Percentiles rank a stretch among this genome's conserved stretches.
Conservation (phyloP, 352 stramenopile genomes). For the Phytophthora tentaculata region DNA sequence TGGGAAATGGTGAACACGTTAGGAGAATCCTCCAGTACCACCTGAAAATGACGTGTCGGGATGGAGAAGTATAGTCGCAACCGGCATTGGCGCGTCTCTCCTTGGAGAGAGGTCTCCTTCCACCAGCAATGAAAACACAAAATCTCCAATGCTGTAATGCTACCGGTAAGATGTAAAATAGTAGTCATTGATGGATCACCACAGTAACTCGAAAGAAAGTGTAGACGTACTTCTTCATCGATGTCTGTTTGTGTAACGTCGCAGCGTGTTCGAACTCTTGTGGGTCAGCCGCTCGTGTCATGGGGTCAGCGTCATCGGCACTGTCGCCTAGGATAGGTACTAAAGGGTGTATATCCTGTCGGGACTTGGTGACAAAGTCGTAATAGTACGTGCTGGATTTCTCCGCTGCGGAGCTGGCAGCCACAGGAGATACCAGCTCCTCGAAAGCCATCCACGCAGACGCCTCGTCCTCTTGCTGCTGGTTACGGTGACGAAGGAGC, state of each 20-base stretch:
- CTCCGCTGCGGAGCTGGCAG: slow-evolving; percentile 1
- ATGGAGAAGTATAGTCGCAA: slow-evolving; percentile 73
- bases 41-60: slow-evolving; percentile 66
- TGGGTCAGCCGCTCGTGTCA: slow-evolving; percentile 37
- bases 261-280: slow-evolving; percentile 55
- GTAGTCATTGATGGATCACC: too few species aligned
- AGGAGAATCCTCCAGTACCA: slow-evolving; percentile 66
- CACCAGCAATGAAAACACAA: slow-evolving; percentile 79
- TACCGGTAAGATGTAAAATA: too few species aligned
- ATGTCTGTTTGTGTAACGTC: slow-evolving; percentile 51
- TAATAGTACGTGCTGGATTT: slow-evolving; percentile 55
- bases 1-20: slow-evolving; percentile 85
- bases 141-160: slow-evolving; percentile 61
- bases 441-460: slow-evolving; percentile 66
- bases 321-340: slow-evolving; percentile 36
- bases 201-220: too few species aligned
- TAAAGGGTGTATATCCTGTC: slow-evolving; percentile 46
- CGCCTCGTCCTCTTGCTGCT: slow-evolving; percentile 19
- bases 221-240: slow-evolving; percentile 56
- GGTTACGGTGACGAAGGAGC: slow-evolving; percentile 37
- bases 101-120: slow-evolving; percentile 54
- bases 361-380: slow-evolving; percentile 52
- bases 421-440: slow-evolving; percentile 14
- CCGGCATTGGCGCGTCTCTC: slow-evolving; percentile 42
- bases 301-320: slow-evolving; percentile 18